Percentiles rank a stretch among this genome's conserved stretches.
These are phyloP conservation scores for Trypanosoma lewisi DNA, from an alignment of 208 protist genomes.

Conservation along the genomic window DNA sequence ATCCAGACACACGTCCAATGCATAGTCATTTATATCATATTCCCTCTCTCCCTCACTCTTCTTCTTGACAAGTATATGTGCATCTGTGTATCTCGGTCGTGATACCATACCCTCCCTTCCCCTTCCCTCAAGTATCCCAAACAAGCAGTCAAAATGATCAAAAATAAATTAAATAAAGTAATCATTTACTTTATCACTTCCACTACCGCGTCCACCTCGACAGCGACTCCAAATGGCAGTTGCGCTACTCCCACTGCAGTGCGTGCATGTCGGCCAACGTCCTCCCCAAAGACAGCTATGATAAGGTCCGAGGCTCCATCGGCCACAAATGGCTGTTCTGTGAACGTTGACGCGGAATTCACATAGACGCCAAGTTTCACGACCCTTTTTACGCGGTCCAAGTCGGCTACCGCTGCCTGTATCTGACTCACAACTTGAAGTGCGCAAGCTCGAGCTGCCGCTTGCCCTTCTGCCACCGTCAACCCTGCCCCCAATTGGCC, in stretches of 20 bases:
- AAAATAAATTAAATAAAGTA: background rate
- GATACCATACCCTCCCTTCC: no score
- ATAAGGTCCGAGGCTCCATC: constrained; percentile 82
- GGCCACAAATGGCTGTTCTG: constrained; percentile 60
- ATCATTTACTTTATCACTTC: constrained; percentile 31
- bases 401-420: constrained; percentile 59
- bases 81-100: no score
- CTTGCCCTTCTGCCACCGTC: constrained; percentile 56
- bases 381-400: constrained; percentile 65
- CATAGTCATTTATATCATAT: no score
- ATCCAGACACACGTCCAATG: no score
- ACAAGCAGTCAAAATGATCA: no score
- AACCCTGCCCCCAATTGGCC: constrained; percentile 57
- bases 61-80: no score
- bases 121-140: no score
- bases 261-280: constrained; percentile 68
- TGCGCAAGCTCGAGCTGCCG: constrained; percentile 45
- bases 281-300: constrained; percentile 57
- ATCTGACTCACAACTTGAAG: constrained; percentile 57
- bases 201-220: constrained; percentile 71
- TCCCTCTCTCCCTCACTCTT: no score
- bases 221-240: constrained; percentile 62
- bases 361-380: constrained; percentile 81
- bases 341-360: constrained; percentile 54
- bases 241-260: constrained; percentile 70